Conservation (phyloP, 2,329 filamentous ascomycete genomes). For the Cladophialophora carrionii region DNA sequence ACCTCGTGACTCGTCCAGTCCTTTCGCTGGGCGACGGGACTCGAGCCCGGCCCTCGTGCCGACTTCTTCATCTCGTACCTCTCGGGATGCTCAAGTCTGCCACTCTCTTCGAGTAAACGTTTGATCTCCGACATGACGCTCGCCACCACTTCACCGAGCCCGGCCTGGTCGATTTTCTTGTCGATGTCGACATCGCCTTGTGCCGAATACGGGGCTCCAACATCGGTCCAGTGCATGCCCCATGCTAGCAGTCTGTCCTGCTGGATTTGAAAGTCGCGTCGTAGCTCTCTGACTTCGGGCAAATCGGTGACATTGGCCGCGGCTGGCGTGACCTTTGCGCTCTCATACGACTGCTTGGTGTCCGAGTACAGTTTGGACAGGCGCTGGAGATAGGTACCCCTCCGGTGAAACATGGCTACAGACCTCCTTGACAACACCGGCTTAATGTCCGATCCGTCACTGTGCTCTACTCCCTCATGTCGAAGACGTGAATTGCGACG, state of each 20-base stretch:
- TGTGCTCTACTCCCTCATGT: constrained; percentile 9
- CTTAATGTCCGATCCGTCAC: neutral
- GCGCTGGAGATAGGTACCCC: constrained; percentile 33
- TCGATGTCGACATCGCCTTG: constrained; percentile 57
- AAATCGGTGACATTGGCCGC: constrained; percentile 46
- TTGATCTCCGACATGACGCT: constrained; percentile 68
- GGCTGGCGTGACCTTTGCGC: constrained; percentile 55
- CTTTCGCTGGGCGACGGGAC: constrained; percentile 30
- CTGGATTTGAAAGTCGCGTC: constrained; percentile 65
- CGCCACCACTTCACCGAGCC: constrained; percentile 65
- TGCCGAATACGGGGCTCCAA: constrained; percentile 39
- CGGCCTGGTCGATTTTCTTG: constrained; percentile 63
- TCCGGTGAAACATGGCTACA: constrained; percentile 32
- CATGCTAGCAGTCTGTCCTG: constrained; percentile 66
- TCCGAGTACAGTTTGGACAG: constrained; percentile 66
- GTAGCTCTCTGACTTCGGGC: constrained; percentile 60
- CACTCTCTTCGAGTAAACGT: constrained; percentile 64
- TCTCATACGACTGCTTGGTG: constrained; percentile 65
- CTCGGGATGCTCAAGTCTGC: constrained; percentile 55
- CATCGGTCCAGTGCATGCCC: constrained; percentile 69
- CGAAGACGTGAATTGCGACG: neutral
- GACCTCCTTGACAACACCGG: neutral
- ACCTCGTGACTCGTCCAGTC: constrained; percentile 39
- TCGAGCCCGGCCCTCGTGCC: constrained; percentile 37
- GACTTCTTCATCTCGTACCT: constrained; percentile 42